These are phyloP conservation scores for Zygoascus flipseniorum DNA, from an alignment of 805 yeast species.

Conservation along the genomic window DNA sequence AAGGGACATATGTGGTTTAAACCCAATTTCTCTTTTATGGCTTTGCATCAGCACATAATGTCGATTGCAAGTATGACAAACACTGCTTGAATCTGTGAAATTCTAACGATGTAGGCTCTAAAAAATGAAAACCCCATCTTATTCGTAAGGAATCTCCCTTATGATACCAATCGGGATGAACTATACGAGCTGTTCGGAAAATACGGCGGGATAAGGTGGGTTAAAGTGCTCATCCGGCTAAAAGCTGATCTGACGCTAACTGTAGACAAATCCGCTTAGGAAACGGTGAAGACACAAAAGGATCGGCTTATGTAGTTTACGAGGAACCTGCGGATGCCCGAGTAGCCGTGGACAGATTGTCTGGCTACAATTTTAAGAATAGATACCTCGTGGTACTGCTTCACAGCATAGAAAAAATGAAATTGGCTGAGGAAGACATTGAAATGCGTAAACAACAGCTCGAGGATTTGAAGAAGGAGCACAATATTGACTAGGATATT, in stretches of 20 bases:
- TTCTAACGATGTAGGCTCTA: background rate
- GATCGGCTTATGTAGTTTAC: slow-evolving; percentile 50
- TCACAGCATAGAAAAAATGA: slow-evolving; percentile 37
- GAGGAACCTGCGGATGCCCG: slow-evolving; percentile 40
- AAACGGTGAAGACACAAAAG: slow-evolving; percentile 32
- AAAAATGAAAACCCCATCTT: slow-evolving; percentile 32
- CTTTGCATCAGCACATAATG: background rate
- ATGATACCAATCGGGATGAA: slow-evolving; percentile 36
- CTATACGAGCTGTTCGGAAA: slow-evolving; percentile 46
- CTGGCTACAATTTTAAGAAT: slow-evolving; percentile 52
- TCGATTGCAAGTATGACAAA: background rate
- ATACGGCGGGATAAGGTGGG: slow-evolving; percentile 41
- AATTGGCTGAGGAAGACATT: slow-evolving; percentile 23
- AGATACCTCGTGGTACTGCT: slow-evolving; percentile 47
- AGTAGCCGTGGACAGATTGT: slow-evolving; percentile 45
- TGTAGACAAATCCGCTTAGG: slow-evolving; percentile 42
- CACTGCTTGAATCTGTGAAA: background rate
- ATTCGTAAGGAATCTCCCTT: slow-evolving; percentile 52
- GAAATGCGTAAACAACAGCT: slow-evolving; percentile 24
- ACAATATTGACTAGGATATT: slow-evolving; percentile 14
- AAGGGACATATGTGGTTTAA: no score
- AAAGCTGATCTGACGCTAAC: background rate
- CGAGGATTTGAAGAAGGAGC: slow-evolving; percentile 21
- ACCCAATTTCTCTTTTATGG: no score
- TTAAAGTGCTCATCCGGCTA: background rate